Base-by-base conservation (phyloP, 345 rosid species). In the Boechera divaricarpa region DNA sequence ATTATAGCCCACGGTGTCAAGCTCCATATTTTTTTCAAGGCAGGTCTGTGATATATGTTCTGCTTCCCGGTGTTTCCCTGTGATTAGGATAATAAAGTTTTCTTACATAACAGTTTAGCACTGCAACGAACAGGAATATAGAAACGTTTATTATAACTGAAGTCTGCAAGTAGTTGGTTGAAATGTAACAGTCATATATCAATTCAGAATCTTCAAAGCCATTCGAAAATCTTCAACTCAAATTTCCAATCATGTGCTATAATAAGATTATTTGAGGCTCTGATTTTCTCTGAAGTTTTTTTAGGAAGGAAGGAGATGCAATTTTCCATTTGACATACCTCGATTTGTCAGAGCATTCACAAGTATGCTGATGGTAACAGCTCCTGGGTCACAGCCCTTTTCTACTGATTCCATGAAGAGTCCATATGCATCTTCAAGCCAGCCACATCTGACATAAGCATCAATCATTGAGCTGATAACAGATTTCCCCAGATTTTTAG, bases 1-100 rank as follows among this genome's bases (percentile, higher is more conserved):
- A 79, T 92, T 92, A 79, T 85, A 90, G 12, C 90, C 88, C 73
- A 90, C 89, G 1, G 94, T 89, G 76, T 92, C 98, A 77, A 92
- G 88, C 79, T 82, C 87, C 79, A 83, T 63, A 47, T 53, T 61
- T 3, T 77, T 87, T 26, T 74, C 79, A 49, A 89, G 76, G 73
- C 86, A 73, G 75, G 75, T 76, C 45, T 35, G 62, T 59, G 89
- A 73, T 63, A 92, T 58, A 51, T 58, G 81, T 84, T 89, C 86
- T n/a, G 90, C 90, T 74, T 90, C 91, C 65, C 56, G 80, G 82
- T 85, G 85, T 82, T 88, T 89, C 47, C 98, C 98, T 92, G 82
- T 10, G 39, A 82, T 66, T 36, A 72, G 51, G 63, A 66, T 47
- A 59, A 77, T 5, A 42, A 3, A 58, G 6, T 41, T 49, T 77